Evolutionary conservation across 2,329 filamentous ascomycete genomes (phyloP), one percentile per base, ranked within the genome.

Genomic region (Pseudogymnoascus sp.): DNA sequence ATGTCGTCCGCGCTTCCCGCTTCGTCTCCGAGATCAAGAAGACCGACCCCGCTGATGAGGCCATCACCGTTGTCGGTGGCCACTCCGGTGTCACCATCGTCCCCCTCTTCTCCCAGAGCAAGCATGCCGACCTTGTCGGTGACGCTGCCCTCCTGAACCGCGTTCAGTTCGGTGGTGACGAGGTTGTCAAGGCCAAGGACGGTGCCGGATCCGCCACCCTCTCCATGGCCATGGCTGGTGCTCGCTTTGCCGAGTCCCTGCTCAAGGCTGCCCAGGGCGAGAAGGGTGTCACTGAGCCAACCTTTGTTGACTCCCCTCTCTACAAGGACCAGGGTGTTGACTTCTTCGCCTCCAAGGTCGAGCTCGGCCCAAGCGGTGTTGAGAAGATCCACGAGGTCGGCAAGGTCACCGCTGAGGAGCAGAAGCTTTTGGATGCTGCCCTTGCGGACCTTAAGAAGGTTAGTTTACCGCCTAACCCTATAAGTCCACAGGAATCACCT

Each of bases 1-100:
- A 99, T 73, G 92, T 97, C 67, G 94, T 99, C 78, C 94, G 94
- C 75, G 93, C 94, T 73, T 92, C 88, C 74, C 91, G 92, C 80
- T 99, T 99, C 86, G 94, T 97, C 80, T 91, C 89, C 72, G 87
- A 97, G 84, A 78, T 96, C 80, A 93, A 96, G 87, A 79, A 77
- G 74, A 91, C 88, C 78, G 88, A 97, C 83, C 94, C 94, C 71
- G 86, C 86, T 74, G 85, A 89, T 76, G 92, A 97, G 88, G 89
- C 90, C 77, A 92, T 99, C 79, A 90, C 90, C 77, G 94, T 99
- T 70, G 84, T 99, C 66, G 94, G 94, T 76, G 94, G 94, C 70
- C 94, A 99, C 89, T 95, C 90, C 64, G 94, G 94, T 75, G 91
- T 94, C 73, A 99, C 94, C 80, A 99, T 99, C 73, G 94, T 99